Evolutionary conservation across 2,329 filamentous ascomycete species (phyloP).

Genomic region (Parasarocladium wereldwijsianum): DNA sequence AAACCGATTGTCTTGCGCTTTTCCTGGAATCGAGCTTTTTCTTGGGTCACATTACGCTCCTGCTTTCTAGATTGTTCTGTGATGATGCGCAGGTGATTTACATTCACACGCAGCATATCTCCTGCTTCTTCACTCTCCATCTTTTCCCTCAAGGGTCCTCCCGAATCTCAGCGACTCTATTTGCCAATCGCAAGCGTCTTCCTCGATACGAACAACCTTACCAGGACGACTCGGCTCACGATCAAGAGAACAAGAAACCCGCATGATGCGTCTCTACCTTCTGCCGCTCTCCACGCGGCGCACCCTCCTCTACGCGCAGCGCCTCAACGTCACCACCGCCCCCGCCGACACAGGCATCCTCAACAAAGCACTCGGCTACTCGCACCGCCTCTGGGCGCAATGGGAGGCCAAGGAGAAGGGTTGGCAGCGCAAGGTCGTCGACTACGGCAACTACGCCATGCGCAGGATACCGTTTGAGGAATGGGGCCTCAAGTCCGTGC

Average conservation of each 20-base stretch:
- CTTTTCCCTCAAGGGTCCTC: not conserved
- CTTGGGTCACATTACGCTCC: no score
- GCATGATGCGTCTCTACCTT: slow-evolving; percentile 77
- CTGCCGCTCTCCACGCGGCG: slow-evolving; percentile 84
- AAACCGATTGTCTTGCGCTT: no score
- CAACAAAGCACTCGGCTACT: slow-evolving; percentile 58
- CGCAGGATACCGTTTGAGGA: slow-evolving; percentile 88
- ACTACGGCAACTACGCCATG: slow-evolving; percentile 74
- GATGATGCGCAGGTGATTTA: no score
- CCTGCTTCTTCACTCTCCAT: not conserved
- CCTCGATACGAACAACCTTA: not conserved
- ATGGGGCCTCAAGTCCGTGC: slow-evolving; percentile 94
- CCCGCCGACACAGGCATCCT: slow-evolving; percentile 33
- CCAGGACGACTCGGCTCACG: no score
- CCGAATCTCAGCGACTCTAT: no score
- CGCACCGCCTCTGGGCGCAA: slow-evolving; percentile 61
- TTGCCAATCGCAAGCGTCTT: no score
- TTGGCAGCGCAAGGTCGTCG: slow-evolving; percentile 80
- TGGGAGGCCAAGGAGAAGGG: slow-evolving; percentile 78
- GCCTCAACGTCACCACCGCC: slow-evolving; percentile 41
- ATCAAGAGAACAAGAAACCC: not conserved
- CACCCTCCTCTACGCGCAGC: slow-evolving; percentile 84
- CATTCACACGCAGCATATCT: no score
- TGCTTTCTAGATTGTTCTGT: no score
- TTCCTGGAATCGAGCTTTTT: no score